Conservation (phyloP, 768 basidiomycete genomes). For the Mycena pura region DNA sequence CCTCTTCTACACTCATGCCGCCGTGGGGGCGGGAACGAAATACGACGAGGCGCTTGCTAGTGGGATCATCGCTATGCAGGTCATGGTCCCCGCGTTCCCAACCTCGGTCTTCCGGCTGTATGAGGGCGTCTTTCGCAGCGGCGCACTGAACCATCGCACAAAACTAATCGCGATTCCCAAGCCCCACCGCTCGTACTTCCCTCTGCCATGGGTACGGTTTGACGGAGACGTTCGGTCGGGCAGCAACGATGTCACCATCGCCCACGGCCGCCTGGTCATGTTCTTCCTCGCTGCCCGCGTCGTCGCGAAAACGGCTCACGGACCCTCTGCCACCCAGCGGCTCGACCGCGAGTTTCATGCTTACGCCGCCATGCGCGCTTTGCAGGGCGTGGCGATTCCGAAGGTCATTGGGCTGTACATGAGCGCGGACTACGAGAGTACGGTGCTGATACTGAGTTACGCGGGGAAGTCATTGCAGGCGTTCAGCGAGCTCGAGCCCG, state of each 20-base stretch:
- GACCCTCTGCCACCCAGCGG: conserved; percentile 1
- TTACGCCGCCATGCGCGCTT: not conserved
- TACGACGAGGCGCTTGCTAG: not conserved
- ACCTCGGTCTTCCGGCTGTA: not conserved
- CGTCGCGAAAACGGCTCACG: conserved; percentile 8
- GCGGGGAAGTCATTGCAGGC: conserved; percentile 6
- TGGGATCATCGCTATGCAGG: not conserved
- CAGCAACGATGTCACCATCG: conserved; percentile 12
- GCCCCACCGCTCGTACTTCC: not conserved
- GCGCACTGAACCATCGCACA: conserved; percentile 4
- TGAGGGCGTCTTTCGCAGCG: conserved; percentile 16
- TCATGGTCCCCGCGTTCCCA: conserved; percentile 2
- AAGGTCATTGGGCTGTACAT: conserved; percentile 6
- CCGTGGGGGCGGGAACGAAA: not conserved
- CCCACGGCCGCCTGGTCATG: conserved; percentile 4
- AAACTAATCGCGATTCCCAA: conserved; percentile 5
- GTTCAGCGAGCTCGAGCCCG: conserved; percentile 6
- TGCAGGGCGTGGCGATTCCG: conserved; percentile 15
- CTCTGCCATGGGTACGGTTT: conserved; percentile 12
- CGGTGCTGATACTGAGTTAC: conserved; percentile 13
- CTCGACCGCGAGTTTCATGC: conserved; percentile 7
- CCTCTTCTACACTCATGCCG: conserved; percentile 15
- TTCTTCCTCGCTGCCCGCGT: not conserved
- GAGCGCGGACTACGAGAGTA: not conserved
- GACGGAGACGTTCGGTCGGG: conserved; percentile 14